Conservation (phyloP, 441 rosid genomes). For the Bruguiera hainesii region DNA sequence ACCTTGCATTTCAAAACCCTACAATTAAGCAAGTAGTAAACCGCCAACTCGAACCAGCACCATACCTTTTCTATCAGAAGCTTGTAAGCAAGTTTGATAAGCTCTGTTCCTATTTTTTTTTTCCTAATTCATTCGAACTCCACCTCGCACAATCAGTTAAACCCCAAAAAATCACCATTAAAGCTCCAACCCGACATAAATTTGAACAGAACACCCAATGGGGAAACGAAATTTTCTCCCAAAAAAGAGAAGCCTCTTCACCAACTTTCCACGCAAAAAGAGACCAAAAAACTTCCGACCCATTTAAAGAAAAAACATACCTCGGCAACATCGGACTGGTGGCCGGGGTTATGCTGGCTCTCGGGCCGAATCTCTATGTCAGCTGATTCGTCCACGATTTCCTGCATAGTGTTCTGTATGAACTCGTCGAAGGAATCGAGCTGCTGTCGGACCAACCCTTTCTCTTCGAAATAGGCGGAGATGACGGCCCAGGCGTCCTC, state of each 20-base stretch:
- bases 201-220: not conserved
- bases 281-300: not conserved
- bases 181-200: too few species aligned
- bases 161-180: not conserved
- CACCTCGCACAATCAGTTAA: not conserved
- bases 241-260: not conserved
- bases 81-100: too few species aligned
- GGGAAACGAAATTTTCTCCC: not conserved
- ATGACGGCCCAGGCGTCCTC: slow-evolving; percentile 97
- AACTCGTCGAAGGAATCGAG: slow-evolving; percentile 96
- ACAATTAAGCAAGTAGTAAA: not conserved
- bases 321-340: slow-evolving; percentile 89
- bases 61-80: too few species aligned
- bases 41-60: not conserved
- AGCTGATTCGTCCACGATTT: slow-evolving; percentile 81
- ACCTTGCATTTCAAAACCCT: not conserved
- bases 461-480: slow-evolving; percentile 93
- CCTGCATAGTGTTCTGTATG: slow-evolving; percentile 96
- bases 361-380: slow-evolving; percentile 95
- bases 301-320: slow-evolving; percentile 26
- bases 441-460: slow-evolving; percentile 93
- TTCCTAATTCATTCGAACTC: not conserved
- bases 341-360: slow-evolving; percentile 95
- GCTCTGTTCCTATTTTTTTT: not conserved
- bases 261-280: not conserved